phyloP scores from a whole-genome alignment of 2,329 filamentous ascomycete species.

The Pseudogymnoascus destructans region DNA sequence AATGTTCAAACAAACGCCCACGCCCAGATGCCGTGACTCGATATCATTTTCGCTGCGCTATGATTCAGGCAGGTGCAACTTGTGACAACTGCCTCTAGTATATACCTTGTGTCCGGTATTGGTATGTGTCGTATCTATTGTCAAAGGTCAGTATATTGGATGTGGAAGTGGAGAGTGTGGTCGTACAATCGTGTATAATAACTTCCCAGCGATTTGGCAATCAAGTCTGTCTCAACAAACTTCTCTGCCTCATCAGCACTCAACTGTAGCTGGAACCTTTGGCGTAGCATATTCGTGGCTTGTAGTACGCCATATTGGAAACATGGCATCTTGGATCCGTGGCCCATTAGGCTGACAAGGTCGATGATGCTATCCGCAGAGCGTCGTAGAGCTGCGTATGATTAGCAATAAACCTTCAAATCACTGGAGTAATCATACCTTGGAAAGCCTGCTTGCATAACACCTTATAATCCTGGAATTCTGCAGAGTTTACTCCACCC shows the following conservation, averaged over 20 bases:
- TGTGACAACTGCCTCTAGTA: conserved; percentile 38
- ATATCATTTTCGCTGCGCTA: background rate
- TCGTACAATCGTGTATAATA: conserved; percentile 76
- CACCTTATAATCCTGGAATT: conserved; percentile 63
- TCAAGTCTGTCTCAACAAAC: conserved; percentile 67
- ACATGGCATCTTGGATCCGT: conserved; percentile 73
- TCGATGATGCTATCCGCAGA: conserved; percentile 73
- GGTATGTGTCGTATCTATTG: conserved; percentile 70
- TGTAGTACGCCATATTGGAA: conserved; percentile 62
- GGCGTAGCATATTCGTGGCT: conserved; percentile 55
- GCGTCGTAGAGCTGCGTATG: conserved; percentile 48
- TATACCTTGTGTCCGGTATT: conserved; percentile 79
- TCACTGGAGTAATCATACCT: conserved; percentile 34
- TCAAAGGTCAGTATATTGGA: conserved; percentile 12
- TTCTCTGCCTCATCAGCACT: conserved; percentile 70
- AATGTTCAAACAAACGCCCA: conserved; percentile 5
- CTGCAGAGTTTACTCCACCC: conserved; percentile 55
- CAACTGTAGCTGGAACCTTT: conserved; percentile 69
- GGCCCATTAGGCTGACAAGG: conserved; percentile 73
- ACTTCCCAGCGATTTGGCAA: conserved; percentile 70
- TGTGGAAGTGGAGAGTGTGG: background rate
- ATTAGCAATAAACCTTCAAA: conserved; percentile 11
- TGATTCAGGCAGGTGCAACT: conserved; percentile 1
- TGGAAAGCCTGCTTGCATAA: conserved; percentile 77
- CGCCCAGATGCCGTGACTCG: background rate